Conservation (phyloP, 2,329 filamentous ascomycete genomes). For the Pseudogymnoascus pannorum region DNA sequence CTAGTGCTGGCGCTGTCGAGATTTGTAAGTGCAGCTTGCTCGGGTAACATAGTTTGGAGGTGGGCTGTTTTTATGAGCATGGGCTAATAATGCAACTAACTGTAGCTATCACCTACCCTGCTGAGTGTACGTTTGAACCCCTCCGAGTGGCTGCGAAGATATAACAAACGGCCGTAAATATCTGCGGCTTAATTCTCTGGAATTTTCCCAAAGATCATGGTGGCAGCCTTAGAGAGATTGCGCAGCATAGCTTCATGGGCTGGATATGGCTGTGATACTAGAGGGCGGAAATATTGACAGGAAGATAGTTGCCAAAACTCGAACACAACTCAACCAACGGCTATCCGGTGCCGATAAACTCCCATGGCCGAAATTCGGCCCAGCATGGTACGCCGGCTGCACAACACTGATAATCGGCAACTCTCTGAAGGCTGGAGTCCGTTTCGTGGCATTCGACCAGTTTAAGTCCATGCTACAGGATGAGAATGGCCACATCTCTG, state of each 20-base stretch:
- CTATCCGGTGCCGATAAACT: conserved; percentile 78
- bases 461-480: conserved; percentile 82
- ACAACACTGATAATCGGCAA: conserved; percentile 96
- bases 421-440: conserved; percentile 89
- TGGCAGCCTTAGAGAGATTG: background rate
- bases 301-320: conserved; percentile 69
- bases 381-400: conserved; percentile 95
- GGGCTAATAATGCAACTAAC: background rate
- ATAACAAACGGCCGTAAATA: background rate
- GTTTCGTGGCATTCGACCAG: conserved; percentile 93
- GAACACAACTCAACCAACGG: conserved; percentile 83
- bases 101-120: conserved; percentile 81
- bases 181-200: background rate
- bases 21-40: conserved; percentile 55
- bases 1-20: conserved; percentile 88
- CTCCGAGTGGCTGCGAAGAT: background rate
- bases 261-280: background rate
- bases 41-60: background rate
- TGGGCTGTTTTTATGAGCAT: conserved; percentile 25
- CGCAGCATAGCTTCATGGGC: background rate
- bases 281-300: background rate
- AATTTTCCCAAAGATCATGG: background rate
- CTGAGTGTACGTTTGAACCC: conserved; percentile 61
- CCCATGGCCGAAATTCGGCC: conserved; percentile 88
- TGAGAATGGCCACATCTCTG: conserved; percentile 78